Evolutionary conservation across 1,284 basidiomycete species (phyloP).

Genomic region (Boletus holoroseus): DNA sequence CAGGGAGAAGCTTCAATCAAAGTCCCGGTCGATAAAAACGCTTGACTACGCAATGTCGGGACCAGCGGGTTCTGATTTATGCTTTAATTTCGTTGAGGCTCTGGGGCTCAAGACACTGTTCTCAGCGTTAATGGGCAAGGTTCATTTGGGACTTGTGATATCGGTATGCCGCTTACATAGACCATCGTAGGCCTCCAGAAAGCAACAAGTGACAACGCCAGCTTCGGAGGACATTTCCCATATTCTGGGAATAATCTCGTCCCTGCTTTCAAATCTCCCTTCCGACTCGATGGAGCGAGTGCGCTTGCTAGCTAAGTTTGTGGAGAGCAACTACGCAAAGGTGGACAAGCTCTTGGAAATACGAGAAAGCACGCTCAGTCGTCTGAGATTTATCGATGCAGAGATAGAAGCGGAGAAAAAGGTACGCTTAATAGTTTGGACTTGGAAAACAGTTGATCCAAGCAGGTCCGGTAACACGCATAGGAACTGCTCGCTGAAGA

Average conservation of each 20-base stretch:
- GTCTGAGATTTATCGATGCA: slow-evolving; percentile 55
- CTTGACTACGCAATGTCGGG: slow-evolving; percentile 90
- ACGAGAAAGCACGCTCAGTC: slow-evolving; percentile 60
- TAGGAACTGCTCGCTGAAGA: slow-evolving; percentile 55
- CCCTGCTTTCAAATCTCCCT: slow-evolving; percentile 82
- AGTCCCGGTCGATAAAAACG: slow-evolving; percentile 81
- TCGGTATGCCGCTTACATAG: slow-evolving; percentile 4
- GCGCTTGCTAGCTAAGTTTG: slow-evolving; percentile 88
- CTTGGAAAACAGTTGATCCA: neutral
- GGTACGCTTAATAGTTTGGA: slow-evolving; percentile 36
- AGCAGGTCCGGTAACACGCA: neutral
- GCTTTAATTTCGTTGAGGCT: slow-evolving; percentile 83
- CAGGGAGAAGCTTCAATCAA: slow-evolving; percentile 79
- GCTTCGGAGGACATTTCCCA: slow-evolving; percentile 83
- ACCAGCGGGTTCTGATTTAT: slow-evolving; percentile 65
- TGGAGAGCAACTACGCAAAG: slow-evolving; percentile 88
- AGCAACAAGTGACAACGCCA: slow-evolving; percentile 53
- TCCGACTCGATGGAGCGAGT: slow-evolving; percentile 81
- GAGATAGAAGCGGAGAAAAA: slow-evolving; percentile 65
- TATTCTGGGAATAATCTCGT: slow-evolving; percentile 82
- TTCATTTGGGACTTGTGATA: slow-evolving; percentile 29
- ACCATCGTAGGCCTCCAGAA: slow-evolving; percentile 47
- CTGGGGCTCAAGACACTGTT: slow-evolving; percentile 88
- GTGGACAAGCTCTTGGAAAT: slow-evolving; percentile 89
- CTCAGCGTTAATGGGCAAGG: slow-evolving; percentile 90